Conservation (phyloP, 768 basidiomycete genomes). For the Sporobolomyces phaffii region DNA sequence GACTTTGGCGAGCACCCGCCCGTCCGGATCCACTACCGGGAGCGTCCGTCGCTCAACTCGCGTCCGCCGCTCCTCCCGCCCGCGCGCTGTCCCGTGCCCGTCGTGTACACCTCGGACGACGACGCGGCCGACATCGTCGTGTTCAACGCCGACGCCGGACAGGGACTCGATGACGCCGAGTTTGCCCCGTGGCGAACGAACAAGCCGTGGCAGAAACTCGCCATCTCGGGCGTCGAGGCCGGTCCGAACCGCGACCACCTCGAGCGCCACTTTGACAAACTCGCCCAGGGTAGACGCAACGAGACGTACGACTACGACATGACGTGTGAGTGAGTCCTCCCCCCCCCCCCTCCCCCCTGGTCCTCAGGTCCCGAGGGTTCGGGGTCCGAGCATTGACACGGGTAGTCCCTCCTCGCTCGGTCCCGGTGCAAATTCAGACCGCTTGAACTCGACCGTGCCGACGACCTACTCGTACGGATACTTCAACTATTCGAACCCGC, state of each 20-base stretch:
- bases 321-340: constrained; percentile 26
- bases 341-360: too few relatives aligned
- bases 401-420: neutral
- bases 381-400: neutral
- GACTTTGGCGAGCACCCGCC: constrained; percentile 1
- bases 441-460: constrained; percentile 21
- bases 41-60: neutral
- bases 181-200: neutral
- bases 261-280: constrained; percentile 9
- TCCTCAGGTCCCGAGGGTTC: too few relatives aligned
- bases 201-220: constrained; percentile 25
- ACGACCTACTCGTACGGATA: constrained; percentile 13
- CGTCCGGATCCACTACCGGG: constrained; percentile 18
- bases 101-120: constrained; percentile 17
- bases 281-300: constrained; percentile 12
- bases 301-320: constrained; percentile 26
- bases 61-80: neutral
- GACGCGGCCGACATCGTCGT: constrained; percentile 25
- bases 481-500: constrained; percentile 21
- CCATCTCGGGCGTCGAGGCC: constrained; percentile 20
- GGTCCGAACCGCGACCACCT: constrained; percentile 21
- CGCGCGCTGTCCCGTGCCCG: constrained; percentile 18
- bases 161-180: neutral
- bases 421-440: neutral
- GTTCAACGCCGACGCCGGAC: neutral